Evolutionary conservation across 805 yeast species (phyloP).

Genomic region (Myxozyma geophila): DNA sequence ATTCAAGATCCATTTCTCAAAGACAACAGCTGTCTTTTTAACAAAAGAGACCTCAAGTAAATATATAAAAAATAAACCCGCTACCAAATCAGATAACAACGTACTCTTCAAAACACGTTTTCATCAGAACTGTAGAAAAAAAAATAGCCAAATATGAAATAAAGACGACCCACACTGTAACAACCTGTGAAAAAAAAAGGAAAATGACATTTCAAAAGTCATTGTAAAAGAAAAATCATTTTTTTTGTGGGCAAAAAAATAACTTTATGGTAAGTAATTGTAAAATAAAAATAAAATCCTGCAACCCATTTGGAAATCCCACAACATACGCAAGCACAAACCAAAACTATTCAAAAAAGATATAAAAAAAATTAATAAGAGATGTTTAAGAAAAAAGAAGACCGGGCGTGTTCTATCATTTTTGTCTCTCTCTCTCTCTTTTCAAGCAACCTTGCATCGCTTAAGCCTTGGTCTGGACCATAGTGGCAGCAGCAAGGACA

Average conservation of each 20-base stretch:
- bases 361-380: background rate
- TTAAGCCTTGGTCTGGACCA: conserved; percentile 35
- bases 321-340: background rate
- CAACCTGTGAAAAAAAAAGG: background rate
- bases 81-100: no score
- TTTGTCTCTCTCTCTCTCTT: background rate
- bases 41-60: no score
- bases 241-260: background rate
- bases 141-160: no score
- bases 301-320: conserved; percentile 1
- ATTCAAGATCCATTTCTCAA: no score
- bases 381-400: background rate
- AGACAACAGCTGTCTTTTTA: no score
- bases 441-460: background rate
- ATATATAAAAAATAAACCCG: no score
- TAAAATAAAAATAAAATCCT: conserved; percentile 4
- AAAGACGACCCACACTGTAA: no score
- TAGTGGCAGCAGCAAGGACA: conserved; percentile 61
- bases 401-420: background rate
- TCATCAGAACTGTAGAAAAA: no score
- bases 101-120: no score
- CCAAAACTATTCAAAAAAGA: background rate
- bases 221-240: background rate
- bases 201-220: background rate
- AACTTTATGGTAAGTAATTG: background rate